Percentiles rank a stretch among this genome's conserved stretches.
These are phyloP conservation scores for Cytospora mali DNA, from an alignment of 2,329 filamentous ascomycete genomes.

Conservation along the genomic window DNA sequence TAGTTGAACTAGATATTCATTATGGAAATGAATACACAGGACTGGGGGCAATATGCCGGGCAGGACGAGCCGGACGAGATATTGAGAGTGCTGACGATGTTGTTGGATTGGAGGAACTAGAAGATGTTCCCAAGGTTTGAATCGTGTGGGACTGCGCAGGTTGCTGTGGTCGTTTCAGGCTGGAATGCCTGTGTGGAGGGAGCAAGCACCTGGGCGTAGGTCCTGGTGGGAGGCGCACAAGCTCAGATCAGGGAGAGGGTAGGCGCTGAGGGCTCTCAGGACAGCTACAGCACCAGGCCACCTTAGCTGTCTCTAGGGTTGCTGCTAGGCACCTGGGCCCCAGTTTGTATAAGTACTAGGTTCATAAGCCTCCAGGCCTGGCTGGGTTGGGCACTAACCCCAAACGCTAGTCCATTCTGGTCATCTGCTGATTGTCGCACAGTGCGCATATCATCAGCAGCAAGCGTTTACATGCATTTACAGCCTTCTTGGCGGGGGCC, in stretches of 20 bases:
- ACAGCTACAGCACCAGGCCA: too few species aligned
- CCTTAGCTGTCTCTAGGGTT: too few species aligned
- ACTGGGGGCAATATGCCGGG: slow-evolving; percentile 19
- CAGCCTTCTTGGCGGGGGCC: background rate
- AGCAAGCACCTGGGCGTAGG: slow-evolving; percentile 1
- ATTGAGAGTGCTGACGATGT: slow-evolving; percentile 17
- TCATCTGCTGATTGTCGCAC: slow-evolving; percentile 9
- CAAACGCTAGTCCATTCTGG: slow-evolving; percentile 10
- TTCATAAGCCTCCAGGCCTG: background rate
- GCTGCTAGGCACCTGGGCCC: background rate
- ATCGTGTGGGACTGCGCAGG: slow-evolving; percentile 19
- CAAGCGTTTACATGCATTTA: background rate
- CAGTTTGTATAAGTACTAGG: too few species aligned
- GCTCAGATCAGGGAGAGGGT: background rate
- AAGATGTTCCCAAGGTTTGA: slow-evolving; percentile 9
- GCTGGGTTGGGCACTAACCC: slow-evolving; percentile 18
- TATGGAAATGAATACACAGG: slow-evolving; percentile 19
- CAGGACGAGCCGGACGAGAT: slow-evolving; percentile 6
- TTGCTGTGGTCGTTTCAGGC: slow-evolving; percentile 16
- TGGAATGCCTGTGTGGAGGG: slow-evolving; percentile 16
- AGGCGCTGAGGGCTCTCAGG: background rate
- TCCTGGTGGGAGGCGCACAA: background rate
- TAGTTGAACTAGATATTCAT: slow-evolving; percentile 23
- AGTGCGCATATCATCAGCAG: background rate
- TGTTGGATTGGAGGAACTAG: slow-evolving; percentile 11